Conservation (phyloP, 2,329 filamentous ascomycete species). For the Ceratocystis colombiana region DNA sequence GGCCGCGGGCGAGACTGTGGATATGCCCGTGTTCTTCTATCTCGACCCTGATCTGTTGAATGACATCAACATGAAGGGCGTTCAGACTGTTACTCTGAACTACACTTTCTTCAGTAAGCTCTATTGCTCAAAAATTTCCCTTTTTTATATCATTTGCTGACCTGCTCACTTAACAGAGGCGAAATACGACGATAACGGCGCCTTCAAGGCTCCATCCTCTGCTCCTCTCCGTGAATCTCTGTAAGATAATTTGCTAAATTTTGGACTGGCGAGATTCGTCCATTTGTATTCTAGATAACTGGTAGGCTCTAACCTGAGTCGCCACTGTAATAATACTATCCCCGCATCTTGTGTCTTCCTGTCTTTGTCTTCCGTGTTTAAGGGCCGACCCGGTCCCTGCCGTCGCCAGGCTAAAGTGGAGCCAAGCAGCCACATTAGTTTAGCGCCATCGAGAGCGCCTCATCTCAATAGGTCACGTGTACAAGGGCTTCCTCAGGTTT, state of each 20-base stretch:
- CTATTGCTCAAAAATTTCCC: neutral
- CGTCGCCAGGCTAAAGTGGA: neutral
- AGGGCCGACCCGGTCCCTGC: neutral
- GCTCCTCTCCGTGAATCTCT: constrained; percentile 23
- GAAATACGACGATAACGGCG: constrained; percentile 40
- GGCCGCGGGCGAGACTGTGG: constrained; percentile 90
- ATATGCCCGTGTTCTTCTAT: constrained; percentile 99
- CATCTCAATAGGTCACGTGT: constrained; percentile 16
- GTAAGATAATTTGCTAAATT: neutral
- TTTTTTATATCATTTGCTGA: constrained; percentile 32
- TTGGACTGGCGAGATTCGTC: neutral
- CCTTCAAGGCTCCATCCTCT: constrained; percentile 34
- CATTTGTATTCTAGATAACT: constrained; percentile 8
- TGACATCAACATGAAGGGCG: constrained; percentile 83
- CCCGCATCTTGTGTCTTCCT: neutral
- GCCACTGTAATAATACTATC: constrained; percentile 1
- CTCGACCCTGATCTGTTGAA: constrained; percentile 90
- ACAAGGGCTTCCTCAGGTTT: constrained; percentile 12
- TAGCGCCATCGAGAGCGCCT: neutral
- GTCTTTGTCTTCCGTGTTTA: neutral
- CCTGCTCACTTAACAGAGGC: constrained; percentile 33
- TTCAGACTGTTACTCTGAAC: constrained; percentile 89
- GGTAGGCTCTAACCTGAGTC: neutral
- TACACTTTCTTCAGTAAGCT: constrained; percentile 97
- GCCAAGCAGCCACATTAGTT: too few relatives aligned